Evolutionary conservation across 805 yeast species (phyloP), one percentile per base, ranked within the genome.

Genomic region (Candida qinlingensis): DNA sequence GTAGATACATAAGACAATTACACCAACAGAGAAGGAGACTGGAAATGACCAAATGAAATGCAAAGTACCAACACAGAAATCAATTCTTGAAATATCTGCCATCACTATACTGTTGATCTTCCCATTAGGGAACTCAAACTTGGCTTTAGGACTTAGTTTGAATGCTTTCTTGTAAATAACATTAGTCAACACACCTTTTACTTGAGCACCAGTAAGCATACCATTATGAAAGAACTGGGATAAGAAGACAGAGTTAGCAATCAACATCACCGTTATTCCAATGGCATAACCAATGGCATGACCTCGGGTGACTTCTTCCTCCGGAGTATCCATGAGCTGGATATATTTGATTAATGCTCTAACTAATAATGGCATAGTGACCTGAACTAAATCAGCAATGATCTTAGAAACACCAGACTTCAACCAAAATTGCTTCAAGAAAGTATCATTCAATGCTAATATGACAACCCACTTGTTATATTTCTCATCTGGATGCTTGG

Each of bases 11-110:
- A 90, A 72, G 27, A 89, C 68, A 0, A 79, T 87, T 38, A 86
- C 70, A 33, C 85, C 76, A 50, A 86, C 79, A 5, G 75, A 74
- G 44, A 87, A 66, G 1, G 87, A 75, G 7, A 84, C 69, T 0
- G 91, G 89, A 60, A 87, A 77, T 11, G 81, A 71, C 56, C 83
- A 65, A 26, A 83, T 60, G 59, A 83, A 80, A 5, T 86, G 85
- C 58, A 82, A 80, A 54, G 82, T 84, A 4, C 79, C 80, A n/a
- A 81, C 64, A 7, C 90, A 89, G 55, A 86, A 74, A 64, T 88
- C 96, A 34, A 90, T 74, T 60, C 96, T 79, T 12, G 91, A 77
- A 37, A 89, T 70, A 62, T 90, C 97, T 3, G 95, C 82, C 52
- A 94, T 87, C 63, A 89, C 77, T 63, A 88, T 67, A 8, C 90